Conservation (phyloP, 2,329 filamentous ascomycete genomes). For the Talaromyces sp. region DNA sequence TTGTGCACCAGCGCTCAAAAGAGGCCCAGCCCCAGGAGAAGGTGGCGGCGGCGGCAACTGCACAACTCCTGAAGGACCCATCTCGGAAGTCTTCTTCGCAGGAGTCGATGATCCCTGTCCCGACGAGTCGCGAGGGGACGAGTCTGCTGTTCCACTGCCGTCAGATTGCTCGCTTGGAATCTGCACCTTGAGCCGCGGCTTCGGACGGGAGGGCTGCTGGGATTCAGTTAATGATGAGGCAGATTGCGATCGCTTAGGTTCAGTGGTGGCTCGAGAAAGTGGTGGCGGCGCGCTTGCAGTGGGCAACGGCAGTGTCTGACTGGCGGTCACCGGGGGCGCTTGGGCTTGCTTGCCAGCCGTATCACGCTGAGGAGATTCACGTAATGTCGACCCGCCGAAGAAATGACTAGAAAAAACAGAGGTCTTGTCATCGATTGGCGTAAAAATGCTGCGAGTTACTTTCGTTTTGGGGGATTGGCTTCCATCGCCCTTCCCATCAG, state of each 20-base stretch:
- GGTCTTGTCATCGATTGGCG: slow-evolving; percentile 87
- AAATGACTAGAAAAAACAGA: slow-evolving; percentile 84
- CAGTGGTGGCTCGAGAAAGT: slow-evolving; percentile 44
- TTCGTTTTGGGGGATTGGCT: slow-evolving; percentile 60
- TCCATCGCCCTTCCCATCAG: slow-evolving; percentile 34
- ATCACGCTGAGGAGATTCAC: slow-evolving; percentile 42
- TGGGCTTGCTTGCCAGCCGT: slow-evolving; percentile 30
- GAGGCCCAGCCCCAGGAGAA: slow-evolving; percentile 62
- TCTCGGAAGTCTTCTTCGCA: slow-evolving; percentile 47
- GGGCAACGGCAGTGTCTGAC: slow-evolving; percentile 43
- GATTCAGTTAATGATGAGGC: slow-evolving; percentile 72
- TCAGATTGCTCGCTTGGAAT: slow-evolving; percentile 91
- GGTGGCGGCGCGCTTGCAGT: slow-evolving; percentile 54
- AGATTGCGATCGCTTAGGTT: slow-evolving; percentile 45
- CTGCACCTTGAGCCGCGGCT: slow-evolving; percentile 84
- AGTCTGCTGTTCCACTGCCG: slow-evolving; percentile 67
- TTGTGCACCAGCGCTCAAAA: slow-evolving; percentile 84
- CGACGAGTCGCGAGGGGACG: slow-evolving; percentile 57
- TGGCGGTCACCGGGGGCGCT: slow-evolving; percentile 40
- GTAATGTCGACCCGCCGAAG: slow-evolving; percentile 53
- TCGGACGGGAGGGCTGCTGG: slow-evolving; percentile 59
- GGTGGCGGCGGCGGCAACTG: slow-evolving; percentile 82
- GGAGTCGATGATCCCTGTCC: slow-evolving; percentile 56
- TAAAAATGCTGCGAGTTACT: slow-evolving; percentile 92
- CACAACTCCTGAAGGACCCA: slow-evolving; percentile 66